Base-by-base conservation (phyloP, 768 basidiomycete genomes). In the Astraeus odoratus region DNA sequence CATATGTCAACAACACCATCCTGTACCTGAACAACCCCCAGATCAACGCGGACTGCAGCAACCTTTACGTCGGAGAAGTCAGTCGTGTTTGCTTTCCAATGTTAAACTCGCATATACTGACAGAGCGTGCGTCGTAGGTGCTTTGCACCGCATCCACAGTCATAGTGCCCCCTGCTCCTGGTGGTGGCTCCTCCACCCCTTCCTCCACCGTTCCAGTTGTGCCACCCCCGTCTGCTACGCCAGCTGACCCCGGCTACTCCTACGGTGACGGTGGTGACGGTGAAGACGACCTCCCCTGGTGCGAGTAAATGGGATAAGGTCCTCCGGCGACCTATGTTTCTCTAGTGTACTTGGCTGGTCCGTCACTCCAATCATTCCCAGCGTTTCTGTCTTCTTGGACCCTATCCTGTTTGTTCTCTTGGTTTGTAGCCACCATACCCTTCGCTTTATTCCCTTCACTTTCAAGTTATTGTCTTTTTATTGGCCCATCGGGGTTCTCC, bases 31-130 rank as follows among this genome's bases (percentile, higher is more conserved):
- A 89, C 76, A 91, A 91, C 76, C 87, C 85, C 16, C 80, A 87
- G 62, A 71, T 89, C 53, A 51, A 77, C 54, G 2, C 37, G 0
- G 66, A 59, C 0, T 84, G 79, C 63, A 64, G 53, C 52, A 88
- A 88, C 69, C 68, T 90, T 60, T 86, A 87, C 64, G 57, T 83
- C 46, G 85, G 81, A 57, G 82, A 88, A 77, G 86, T 87, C 40
- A 44, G 73, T 68, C n/a, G n/a, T 7, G 15, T 2, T 34, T 35
- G 8, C 27, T 10, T 1, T 16, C 40, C 18, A 22, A 2, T 38
- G 8, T 2, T 42, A 25, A 36, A 37, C 30, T 8, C 16, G 25
- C 35, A 15, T 23, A 9, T n/a, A 22, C 23, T 13, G 13, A 27
- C 39, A 6, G 42, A 20, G 8, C 20, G 22, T 16, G 16, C 41